Evolutionary conservation across 768 basidiomycete species (phyloP).

Genomic region (Sporobolomyces phaffii): DNA sequence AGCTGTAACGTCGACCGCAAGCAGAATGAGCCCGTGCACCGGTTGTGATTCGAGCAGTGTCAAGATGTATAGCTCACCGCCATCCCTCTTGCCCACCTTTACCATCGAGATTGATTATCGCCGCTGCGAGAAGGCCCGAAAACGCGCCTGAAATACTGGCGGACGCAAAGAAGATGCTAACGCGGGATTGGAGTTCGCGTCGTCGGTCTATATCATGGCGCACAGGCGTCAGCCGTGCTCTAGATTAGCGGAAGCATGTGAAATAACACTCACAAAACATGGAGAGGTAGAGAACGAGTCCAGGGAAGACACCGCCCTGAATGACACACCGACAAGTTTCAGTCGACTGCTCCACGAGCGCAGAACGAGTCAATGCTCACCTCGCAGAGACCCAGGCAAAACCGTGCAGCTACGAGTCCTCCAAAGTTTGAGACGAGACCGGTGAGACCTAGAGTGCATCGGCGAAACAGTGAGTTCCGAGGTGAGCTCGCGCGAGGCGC

Average conservation of each 20-base stretch:
- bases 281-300: conserved; percentile 41
- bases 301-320: conserved; percentile 20
- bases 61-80: no score
- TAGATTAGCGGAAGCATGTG: not conserved
- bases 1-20: no score
- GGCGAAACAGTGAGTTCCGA: no score
- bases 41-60: no score
- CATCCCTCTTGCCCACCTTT: conserved; percentile 46
- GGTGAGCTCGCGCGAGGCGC: no score
- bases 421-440: conserved; percentile 40
- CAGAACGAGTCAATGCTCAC: not conserved
- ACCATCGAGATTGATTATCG: conserved; percentile 43
- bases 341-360: not conserved
- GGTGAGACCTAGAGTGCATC: conserved; percentile 48
- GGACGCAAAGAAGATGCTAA: conserved; percentile 44
- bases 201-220: conserved; percentile 25
- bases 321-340: not conserved
- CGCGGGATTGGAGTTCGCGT: conserved; percentile 41
- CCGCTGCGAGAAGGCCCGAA: conserved; percentile 45
- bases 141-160: conserved; percentile 42
- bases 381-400: conserved; percentile 40
- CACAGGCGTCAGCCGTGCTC: not conserved
- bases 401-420: conserved; percentile 42
- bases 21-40: no score
- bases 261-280: conserved; percentile 31